Percentiles rank a stretch among this genome's conserved stretches.
Conservation (phyloP, 345 rosid species). For the Syzygium aqueum region DNA sequence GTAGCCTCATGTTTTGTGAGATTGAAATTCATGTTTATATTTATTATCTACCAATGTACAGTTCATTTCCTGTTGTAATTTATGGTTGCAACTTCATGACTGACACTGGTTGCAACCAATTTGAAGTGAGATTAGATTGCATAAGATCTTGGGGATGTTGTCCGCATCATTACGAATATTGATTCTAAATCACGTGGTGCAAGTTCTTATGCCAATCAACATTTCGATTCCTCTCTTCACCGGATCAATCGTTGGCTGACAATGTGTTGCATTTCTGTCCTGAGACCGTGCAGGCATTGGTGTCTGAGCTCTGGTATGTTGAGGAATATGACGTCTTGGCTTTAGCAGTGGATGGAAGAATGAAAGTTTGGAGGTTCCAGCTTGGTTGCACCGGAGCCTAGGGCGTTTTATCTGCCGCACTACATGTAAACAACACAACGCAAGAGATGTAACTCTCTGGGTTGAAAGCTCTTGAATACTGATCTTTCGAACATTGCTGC, state of each 20-base stretch:
- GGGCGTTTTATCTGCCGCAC: not conserved
- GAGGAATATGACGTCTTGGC: slow-evolving; percentile 70
- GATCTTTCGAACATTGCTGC: not conserved
- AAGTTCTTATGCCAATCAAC: not conserved
- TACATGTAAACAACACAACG: not conserved
- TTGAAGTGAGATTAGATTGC: not conserved
- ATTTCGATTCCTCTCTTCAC: not conserved
- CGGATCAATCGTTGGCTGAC: not conserved
- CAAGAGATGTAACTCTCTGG: not conserved
- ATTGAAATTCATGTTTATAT: not conserved
- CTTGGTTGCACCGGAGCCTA: slow-evolving; percentile 30
- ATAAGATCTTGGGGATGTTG: not conserved
- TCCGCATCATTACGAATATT: not conserved
- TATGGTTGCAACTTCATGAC: not conserved
- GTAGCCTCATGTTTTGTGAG: not conserved
- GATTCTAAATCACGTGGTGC: not conserved
- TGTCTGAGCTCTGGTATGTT: slow-evolving; percentile 74
- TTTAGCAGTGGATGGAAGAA: slow-evolving; percentile 65
- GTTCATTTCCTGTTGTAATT: not conserved
- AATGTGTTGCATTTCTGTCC: not conserved
- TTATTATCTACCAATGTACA: not conserved
- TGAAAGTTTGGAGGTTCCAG: slow-evolving; percentile 46
- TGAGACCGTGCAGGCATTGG: slow-evolving; percentile 34
- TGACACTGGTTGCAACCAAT: not conserved
- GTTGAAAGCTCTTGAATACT: not conserved